Evolutionary conservation across 192 early-diverging fungal genomes (phyloP).

Genomic region (Lunasporangiospora selenospora): DNA sequence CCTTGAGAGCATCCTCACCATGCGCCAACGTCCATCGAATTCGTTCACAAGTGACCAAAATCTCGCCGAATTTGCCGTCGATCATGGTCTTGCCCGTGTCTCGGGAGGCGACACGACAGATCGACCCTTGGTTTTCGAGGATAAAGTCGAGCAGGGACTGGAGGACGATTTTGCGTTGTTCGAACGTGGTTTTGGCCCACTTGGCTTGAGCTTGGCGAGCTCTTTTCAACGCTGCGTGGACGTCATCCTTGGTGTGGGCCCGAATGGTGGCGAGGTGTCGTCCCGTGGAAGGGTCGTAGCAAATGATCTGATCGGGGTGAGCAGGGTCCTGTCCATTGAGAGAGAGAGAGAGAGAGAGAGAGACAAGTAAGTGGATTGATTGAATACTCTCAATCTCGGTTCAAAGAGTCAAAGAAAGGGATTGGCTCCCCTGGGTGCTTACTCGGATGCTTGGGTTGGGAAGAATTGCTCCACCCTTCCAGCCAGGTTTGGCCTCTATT

Average conservation of each 20-base stretch:
- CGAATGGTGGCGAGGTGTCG: conserved; percentile 68
- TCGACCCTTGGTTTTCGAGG: conserved; percentile 74
- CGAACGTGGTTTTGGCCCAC: conserved; percentile 77
- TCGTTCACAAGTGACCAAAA: conserved; percentile 79
- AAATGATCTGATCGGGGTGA: conserved; percentile 68
- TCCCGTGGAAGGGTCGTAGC: conserved; percentile 89
- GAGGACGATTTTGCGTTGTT: conserved; percentile 73
- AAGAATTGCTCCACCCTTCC: conserved; percentile 57
- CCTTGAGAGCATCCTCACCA: conserved; percentile 72
- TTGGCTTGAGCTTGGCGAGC: conserved; percentile 69
- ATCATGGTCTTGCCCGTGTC: conserved; percentile 86
- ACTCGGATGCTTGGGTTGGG: conserved; percentile 56
- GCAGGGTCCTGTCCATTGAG: conserved; percentile 42
- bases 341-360: background rate
- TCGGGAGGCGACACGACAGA: conserved; percentile 73
- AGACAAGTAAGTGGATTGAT: background rate
- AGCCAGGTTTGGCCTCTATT: conserved; percentile 54
- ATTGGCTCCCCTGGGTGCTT: background rate
- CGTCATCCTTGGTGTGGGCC: conserved; percentile 61
- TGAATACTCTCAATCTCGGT: background rate
- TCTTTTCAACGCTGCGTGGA: conserved; percentile 59
- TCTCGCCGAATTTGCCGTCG: conserved; percentile 86
- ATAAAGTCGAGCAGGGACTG: conserved; percentile 75
- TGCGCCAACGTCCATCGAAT: conserved; percentile 82
- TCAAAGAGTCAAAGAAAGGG: background rate